phyloP scores from a whole-genome alignment of 768 basidiomycete genomes.

The Guyanaporus albipodus region DNA sequence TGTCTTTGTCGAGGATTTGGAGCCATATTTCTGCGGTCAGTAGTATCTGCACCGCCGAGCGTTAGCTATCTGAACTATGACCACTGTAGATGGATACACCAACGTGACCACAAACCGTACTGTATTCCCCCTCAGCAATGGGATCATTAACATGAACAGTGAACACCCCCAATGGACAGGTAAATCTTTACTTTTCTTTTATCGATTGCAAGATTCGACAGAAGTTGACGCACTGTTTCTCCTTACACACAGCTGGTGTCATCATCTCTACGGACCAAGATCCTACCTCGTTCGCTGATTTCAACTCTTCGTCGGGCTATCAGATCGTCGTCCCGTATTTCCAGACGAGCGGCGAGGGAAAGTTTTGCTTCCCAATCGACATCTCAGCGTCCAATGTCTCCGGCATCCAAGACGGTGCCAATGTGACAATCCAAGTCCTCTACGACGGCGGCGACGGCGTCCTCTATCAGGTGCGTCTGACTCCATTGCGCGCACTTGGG shows the following conservation, averaged over 20 bases:
- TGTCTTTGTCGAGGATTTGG: slow-evolving; percentile 53
- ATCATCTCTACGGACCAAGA: slow-evolving; percentile 54
- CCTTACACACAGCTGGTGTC: slow-evolving; percentile 42
- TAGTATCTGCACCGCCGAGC: neutral
- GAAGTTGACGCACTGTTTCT: slow-evolving; percentile 1
- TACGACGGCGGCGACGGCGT: slow-evolving; percentile 69
- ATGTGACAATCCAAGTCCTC: slow-evolving; percentile 69
- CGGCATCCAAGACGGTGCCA: slow-evolving; percentile 55
- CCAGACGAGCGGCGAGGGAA: slow-evolving; percentile 51
- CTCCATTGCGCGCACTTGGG: no score
- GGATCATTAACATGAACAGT: slow-evolving; percentile 59
- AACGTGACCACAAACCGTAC: slow-evolving; percentile 51
- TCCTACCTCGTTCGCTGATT: slow-evolving; percentile 62
- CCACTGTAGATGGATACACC: slow-evolving; percentile 57
- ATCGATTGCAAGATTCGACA: slow-evolving; percentile 2
- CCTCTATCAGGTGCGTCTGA: slow-evolving; percentile 57
- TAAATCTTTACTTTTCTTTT: slow-evolving; percentile 22
- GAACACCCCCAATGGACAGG: slow-evolving; percentile 62
- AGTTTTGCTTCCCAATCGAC: slow-evolving; percentile 65
- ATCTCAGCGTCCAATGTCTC: slow-evolving; percentile 46
- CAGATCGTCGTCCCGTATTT: slow-evolving; percentile 46
- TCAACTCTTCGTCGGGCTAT: slow-evolving; percentile 41
- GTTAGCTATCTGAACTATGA: neutral
- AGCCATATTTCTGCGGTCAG: slow-evolving; percentile 67
- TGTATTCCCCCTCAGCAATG: slow-evolving; percentile 62